Evolutionary conservation across 192 early-diverging fungal species (phyloP), one percentile per base, ranked within the genome.

Genomic region (Linnemannia schmuckeri): DNA sequence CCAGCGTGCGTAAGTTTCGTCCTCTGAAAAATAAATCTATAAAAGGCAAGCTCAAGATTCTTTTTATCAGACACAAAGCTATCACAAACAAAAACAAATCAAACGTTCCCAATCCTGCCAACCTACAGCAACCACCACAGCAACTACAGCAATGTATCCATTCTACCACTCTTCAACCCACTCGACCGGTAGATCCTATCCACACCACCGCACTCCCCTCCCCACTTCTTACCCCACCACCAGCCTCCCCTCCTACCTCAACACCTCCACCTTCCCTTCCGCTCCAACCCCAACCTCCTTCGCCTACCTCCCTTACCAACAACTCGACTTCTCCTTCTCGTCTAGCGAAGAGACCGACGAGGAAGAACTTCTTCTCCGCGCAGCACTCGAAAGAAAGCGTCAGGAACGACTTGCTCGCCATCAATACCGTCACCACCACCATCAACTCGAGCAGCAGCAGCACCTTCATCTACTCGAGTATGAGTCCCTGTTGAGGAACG

Each of bases 301-400:
- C 24, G 74, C 20, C 27, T 35, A 72, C 13, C 35, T 37, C 37
- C 37, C 37, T 37, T 3, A 27, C 38, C 37, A 72, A 0, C 40
- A 72, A 17, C 70, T 20, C 22, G 70, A 38, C 6, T 42, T 72
- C 40, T 10, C 40, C 17, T 70, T 41, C 18, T 73, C 69, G 2
- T 73, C 63, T 7, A 57, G 27, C 6, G 70, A 82, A 7, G 81
- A 82, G 37, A 74, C 76, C 5, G 82, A 83, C 17, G 82, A 83
- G 47, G 82, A 83, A 27, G 82, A 83, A 40, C 71, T 74, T 4
- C 38, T 83, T 46, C 76, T 83, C 33, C 76, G 71, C 9, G 82
- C 82, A 5, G 82, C 82, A 33, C 77, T 83, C 44, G 82, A 78
- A 42, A 54, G 77, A 22, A 83, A 83, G 63, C 76, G 57, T 30